Evolutionary conservation across 1,284 basidiomycete genomes (phyloP), one percentile per base, ranked within the genome.

Genomic region (Leccinum subspadiceum): DNA sequence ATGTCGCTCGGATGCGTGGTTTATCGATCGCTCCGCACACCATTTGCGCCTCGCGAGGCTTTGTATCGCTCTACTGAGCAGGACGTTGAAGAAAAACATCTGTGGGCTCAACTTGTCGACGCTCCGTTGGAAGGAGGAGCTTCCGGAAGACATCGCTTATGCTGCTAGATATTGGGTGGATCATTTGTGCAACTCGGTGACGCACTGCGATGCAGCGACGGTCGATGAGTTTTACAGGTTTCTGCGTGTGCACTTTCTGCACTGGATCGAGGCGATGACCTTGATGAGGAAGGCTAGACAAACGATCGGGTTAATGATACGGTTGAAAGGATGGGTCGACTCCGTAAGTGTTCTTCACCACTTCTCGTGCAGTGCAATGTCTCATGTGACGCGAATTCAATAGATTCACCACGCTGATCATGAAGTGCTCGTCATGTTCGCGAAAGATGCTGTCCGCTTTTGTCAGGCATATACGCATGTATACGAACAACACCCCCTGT

Each of bases 401-500:
- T 29, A 75, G 70, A 59, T 31, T 10, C 24, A 62, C 24, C 59
- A 50, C 20, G 4, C 22, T 6, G 49, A 55, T 35, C 60, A 73
- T n/a, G 61, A 59, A 46, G 59, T 56, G 22, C 60, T 72, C 53
- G 5, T 56, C 51, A 39, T 10, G 7, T 72, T 69, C 52, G 41
- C 41, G 22, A 63, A 60, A 55, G 73, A 75, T 35, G 64, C 68
- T 15, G 62, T 68, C 26, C 73, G 73, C 24, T 73, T 73, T 52
- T 73, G 70, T 51, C 71, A 74, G 52, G 70, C 73, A 3, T 73
- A 67, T 57, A 62, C 64, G 31, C 65, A 70, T 4, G 65, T 61
- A 3, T 75, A 74, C 53, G 74, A 73, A 58, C 70, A 73, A 20
- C 74, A 75, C 51, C 74, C 71, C 8, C 70, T 74, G n/a, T 56